Conservation (phyloP, 139 green algal species). For the Pleodorina starrii region DNA sequence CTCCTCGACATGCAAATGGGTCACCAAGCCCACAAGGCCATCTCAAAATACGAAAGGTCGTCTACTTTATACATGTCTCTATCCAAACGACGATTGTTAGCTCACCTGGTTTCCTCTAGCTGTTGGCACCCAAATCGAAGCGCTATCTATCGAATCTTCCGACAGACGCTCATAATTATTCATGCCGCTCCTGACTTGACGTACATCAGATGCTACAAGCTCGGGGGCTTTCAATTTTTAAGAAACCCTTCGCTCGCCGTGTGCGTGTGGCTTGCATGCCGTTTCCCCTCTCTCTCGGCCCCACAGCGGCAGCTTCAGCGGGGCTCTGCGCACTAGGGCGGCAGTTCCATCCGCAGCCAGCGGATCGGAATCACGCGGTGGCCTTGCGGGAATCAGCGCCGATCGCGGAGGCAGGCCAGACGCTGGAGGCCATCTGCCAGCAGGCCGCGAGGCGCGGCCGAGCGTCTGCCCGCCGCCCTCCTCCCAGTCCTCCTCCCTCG, state of each 20-base stretch:
- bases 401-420: neutral
- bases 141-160: neutral
- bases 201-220: too few relatives aligned
- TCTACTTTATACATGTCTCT: too few relatives aligned
- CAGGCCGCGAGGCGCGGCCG: neutral
- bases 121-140: neutral
- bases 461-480: neutral
- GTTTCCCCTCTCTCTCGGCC: neutral
- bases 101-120: too few relatives aligned
- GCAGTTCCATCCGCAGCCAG: neutral
- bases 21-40: too few relatives aligned
- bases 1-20: too few relatives aligned
- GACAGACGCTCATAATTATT: neutral
- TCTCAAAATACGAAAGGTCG: too few relatives aligned
- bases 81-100: too few relatives aligned
- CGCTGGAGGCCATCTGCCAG: neutral
- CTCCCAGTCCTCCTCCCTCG: neutral
- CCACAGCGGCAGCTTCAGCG: neutral
- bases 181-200: too few relatives aligned
- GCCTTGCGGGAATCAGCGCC: neutral
- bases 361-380: neutral
- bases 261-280: too few relatives aligned
- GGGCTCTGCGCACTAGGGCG: neutral
- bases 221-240: too few relatives aligned
- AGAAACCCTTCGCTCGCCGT: too few relatives aligned